These are phyloP conservation scores for Prototheca wickerhamii DNA, from an alignment of 163 green algal species.

Conservation along the genomic window DNA sequence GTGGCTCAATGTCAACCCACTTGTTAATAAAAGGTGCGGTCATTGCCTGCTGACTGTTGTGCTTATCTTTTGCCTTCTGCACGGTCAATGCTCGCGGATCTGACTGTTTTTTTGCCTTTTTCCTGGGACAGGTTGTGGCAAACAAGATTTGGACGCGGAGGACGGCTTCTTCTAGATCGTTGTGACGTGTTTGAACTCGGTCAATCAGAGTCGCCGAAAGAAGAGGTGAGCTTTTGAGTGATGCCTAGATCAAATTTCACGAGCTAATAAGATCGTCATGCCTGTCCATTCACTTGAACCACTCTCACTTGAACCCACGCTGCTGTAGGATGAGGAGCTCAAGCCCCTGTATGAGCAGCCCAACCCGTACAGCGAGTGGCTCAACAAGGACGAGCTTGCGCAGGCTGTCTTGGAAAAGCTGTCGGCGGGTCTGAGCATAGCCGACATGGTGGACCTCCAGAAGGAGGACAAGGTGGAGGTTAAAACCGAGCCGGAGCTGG, in stretches of 20 bases:
- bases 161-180: conserved; percentile 37
- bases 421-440: neutral
- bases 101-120: neutral
- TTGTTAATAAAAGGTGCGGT: neutral
- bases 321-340: neutral
- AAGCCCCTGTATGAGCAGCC: conserved; percentile 15
- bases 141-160: conserved; percentile 34
- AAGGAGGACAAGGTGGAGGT: neutral
- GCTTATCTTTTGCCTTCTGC: neutral
- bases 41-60: neutral
- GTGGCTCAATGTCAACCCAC: neutral
- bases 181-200: conserved; percentile 6
- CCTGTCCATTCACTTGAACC: no score
- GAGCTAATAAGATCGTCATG: no score
- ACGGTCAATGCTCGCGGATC: neutral
- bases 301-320: neutral
- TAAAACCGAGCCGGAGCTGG: neutral
- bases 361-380: conserved; percentile 26
- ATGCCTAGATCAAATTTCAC: neutral
- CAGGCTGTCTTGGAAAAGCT: conserved; percentile 7
- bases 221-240: neutral
- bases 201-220: conserved; percentile 4
- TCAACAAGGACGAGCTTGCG: conserved; percentile 17
- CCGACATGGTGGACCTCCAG: neutral
- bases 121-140: neutral